Base-by-base conservation (phyloP, 2,329 filamentous ascomycete genomes). In the Penicillium sp. region DNA sequence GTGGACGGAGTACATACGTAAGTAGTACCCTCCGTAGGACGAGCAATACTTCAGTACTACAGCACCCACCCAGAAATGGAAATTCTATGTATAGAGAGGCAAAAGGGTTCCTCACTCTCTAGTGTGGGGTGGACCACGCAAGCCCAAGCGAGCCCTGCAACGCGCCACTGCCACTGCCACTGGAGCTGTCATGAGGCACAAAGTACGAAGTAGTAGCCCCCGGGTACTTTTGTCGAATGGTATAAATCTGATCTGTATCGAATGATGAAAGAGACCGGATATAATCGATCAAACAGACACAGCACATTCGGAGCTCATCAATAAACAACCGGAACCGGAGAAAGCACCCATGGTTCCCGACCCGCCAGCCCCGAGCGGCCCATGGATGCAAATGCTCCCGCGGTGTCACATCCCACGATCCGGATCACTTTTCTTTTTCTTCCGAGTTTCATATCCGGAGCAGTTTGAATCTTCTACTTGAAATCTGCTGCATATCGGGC, bases 291-390 rank as follows among this genome's bases (percentile, higher is more conserved):
- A 27, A 46, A 46, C 22, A 28, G 24, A 24, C 6, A 36, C 11
- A 44, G 9, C 9, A 27, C 6, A 30, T 30, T 22, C 6, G n/a
- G 22, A 18, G 10, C n/a, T 13, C 44, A 48, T 49, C 50, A 62
- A 61, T 50, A 59, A 56, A 61, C 51, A 56, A 48, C 58, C 46
- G 22, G 39, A 60, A 57, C 40, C 40, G 44, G 51, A 42, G 24
- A 35, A 3, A 27, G 39, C 24, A 49, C 35, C 56, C 58, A 55
- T 55, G 60, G 58, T 51, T 51, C 38, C 30, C 44, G 39, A 24
- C 49, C 20, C 46, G 49, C 46, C 46, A 45, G 5, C 49, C 49
- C 53, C 45, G 44, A 44, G 24, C 35, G 42, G 45, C 48, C 49
- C 49, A 54, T 36, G 52, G 35, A 47, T 8, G 4, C 43, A 9